Evolutionary conservation across 179 eudicot species (phyloP).

Genomic region (Beta lomatogona): DNA sequence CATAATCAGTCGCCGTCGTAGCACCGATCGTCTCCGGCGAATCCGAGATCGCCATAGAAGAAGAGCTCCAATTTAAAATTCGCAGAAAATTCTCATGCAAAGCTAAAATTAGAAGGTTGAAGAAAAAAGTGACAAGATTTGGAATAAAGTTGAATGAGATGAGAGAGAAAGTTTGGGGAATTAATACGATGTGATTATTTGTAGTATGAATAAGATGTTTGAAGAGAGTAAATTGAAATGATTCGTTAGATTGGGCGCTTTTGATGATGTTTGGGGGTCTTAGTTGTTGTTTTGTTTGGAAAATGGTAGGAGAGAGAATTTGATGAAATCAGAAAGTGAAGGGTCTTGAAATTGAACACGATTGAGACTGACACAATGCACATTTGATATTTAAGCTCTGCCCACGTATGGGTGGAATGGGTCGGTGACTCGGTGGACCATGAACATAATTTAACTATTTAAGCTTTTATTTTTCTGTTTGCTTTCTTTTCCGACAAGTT

Average conservation of each 20-base stretch:
- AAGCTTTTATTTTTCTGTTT: background rate
- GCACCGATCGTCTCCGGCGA: constrained; percentile 40
- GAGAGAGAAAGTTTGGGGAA: background rate
- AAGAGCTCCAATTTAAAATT: background rate
- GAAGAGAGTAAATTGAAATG: background rate
- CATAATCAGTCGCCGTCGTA: constrained; percentile 33
- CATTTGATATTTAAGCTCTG: background rate
- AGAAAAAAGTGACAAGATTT: background rate
- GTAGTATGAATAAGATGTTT: background rate
- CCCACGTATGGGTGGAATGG: background rate
- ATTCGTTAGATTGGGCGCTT: background rate
- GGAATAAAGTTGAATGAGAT: background rate
- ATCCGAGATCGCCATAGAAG: constrained; percentile 46
- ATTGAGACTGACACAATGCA: background rate
- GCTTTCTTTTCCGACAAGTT: background rate
- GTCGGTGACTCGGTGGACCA: background rate
- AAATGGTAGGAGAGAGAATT: background rate
- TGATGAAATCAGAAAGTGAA: background rate
- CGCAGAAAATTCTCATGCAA: constrained; percentile 17
- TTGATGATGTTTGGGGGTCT: background rate
- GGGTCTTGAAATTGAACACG: background rate
- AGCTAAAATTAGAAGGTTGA: background rate
- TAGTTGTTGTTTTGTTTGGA: background rate
- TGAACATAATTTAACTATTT: background rate
- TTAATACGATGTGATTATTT: background rate